Conservation (phyloP, 2,329 filamentous ascomycete genomes). For the Alternaria atra region DNA sequence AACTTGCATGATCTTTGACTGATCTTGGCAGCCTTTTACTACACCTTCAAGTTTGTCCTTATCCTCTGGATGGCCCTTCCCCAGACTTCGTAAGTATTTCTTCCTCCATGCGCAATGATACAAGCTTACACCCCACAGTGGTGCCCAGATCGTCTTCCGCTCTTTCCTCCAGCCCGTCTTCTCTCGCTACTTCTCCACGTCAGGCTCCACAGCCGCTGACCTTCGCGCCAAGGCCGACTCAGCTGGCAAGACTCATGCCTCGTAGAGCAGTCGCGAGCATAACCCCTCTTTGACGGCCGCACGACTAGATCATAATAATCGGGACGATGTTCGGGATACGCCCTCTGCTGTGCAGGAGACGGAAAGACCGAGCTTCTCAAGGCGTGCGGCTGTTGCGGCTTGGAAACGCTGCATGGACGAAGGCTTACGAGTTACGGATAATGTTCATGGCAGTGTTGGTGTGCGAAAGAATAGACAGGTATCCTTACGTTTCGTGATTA, state of each 20-base stretch:
- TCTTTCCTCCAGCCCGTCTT: slow-evolving; percentile 93
- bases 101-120: background rate
- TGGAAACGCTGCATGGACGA: slow-evolving; percentile 37
- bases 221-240: slow-evolving; percentile 88
- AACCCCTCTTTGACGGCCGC: slow-evolving; percentile 43
- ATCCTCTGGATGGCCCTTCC: slow-evolving; percentile 98
- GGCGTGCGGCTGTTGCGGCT: slow-evolving; percentile 41
- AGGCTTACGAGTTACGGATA: slow-evolving; percentile 29
- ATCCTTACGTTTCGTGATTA: slow-evolving; percentile 37
- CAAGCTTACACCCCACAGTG: slow-evolving; percentile 63
- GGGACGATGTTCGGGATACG: slow-evolving; percentile 11
- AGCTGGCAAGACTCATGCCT: slow-evolving; percentile 56
- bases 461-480: slow-evolving; percentile 34
- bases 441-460: slow-evolving; percentile 27
- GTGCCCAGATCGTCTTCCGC: slow-evolving; percentile 95
- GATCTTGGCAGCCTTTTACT: slow-evolving; percentile 81
- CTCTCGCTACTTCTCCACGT: slow-evolving; percentile 83
- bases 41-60: slow-evolving; percentile 98
- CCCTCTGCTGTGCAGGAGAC: slow-evolving; percentile 19
- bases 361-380: slow-evolving; percentile 16
- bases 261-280: slow-evolving; percentile 30
- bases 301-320: slow-evolving; percentile 29
- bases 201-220: slow-evolving; percentile 80
- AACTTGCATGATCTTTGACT: slow-evolving; percentile 11
- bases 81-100: slow-evolving; percentile 78